A percentile compares a stretch with the other conserved stretches of the same genome.
Evolutionary conservation across 108 stramenopile genomes (phyloP).

Genomic region (Nitzschia sp.): DNA sequence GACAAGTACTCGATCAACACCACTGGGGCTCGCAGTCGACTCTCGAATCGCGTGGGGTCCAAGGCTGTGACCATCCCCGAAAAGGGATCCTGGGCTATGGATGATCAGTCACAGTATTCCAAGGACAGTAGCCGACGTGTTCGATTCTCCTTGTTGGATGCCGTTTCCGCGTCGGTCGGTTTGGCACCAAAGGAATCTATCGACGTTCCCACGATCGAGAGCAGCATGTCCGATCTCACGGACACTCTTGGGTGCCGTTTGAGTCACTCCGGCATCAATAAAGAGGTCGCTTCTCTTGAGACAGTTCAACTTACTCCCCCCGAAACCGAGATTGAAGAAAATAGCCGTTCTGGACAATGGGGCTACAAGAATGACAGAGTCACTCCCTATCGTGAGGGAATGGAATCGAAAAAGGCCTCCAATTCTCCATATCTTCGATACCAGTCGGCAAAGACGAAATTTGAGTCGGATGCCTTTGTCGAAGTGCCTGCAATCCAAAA

Average conservation of each 20-base stretch:
- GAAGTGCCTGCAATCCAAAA: slow-evolving; percentile 28
- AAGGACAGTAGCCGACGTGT: slow-evolving; percentile 25
- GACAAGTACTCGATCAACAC: slow-evolving; percentile 34
- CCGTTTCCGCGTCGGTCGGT: slow-evolving; percentile 6
- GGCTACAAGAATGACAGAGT: slow-evolving; percentile 18
- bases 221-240: slow-evolving; percentile 26
- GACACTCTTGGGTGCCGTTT: background rate
- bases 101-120: background rate
- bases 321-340: background rate
- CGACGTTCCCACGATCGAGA: slow-evolving; percentile 32
- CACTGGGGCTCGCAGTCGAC: slow-evolving; percentile 31
- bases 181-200: slow-evolving; percentile 23
- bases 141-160: slow-evolving; percentile 27
- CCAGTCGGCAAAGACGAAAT: slow-evolving; percentile 34
- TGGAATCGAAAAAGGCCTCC: slow-evolving; percentile 3
- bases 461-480: slow-evolving; percentile 15
- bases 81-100: background rate
- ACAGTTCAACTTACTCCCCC: background rate
- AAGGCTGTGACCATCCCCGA: slow-evolving; percentile 24
- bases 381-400: slow-evolving; percentile 26
- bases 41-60: slow-evolving; percentile 18
- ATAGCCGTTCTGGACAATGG: background rate
- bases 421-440: slow-evolving; percentile 38
- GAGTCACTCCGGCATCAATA: background rate
- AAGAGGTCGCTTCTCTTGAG: background rate